Base-by-base conservation (phyloP, 2,329 filamentous ascomycete genomes). In the Diaporthe sp. region DNA sequence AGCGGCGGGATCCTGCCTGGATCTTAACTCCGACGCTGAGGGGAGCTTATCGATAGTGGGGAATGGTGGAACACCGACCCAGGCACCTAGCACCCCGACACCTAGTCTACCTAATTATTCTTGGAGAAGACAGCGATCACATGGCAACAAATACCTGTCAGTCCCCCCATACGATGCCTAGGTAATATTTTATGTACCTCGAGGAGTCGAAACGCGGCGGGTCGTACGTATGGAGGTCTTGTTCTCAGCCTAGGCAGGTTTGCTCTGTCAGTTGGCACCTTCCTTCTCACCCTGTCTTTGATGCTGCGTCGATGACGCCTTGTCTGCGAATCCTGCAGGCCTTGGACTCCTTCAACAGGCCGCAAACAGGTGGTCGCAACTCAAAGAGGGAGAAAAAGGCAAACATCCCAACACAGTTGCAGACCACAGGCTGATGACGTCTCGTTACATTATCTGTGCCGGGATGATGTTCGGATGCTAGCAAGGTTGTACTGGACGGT, bases 21-120 rank as follows among this genome's bases (percentile, higher is more conserved):
- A 42, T 28, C 47, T 42, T 70, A 70, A 70, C 22, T 53, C 65
- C 65, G 65, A 70, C 22, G 15, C 34, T 55, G 34, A 39, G 49
- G 65, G 47, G 65, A 22, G 49, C 47, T 70, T 55, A 70, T 70
- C 49, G 65, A 70, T 70, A 70, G 31, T 28, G 47, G 49, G 28
- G 31, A 13, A 20, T 28, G 47, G 34, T 55, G 34, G 34, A 55
- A 42, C 20, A 28, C 22, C 28, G 42, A 37, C 39, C 60, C 37
- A 65, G 57, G 20, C 34, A 60, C 22, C 34, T 37, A 37, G 31
- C 31, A 34, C n/a, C 12, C 22, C 10, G 51, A 28, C 55, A n/a
- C 15, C 55, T n/a, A 58, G 22, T 17, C 31, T n/a, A 58, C 57
- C 34, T 22, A 22, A 34, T 60, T 17, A 22, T 20, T 37, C 39